A percentile compares a stretch with the other conserved stretches of the same genome.
Conservation (phyloP, 2,329 filamentous ascomycete species). For the Trichoderma guizhouense region DNA sequence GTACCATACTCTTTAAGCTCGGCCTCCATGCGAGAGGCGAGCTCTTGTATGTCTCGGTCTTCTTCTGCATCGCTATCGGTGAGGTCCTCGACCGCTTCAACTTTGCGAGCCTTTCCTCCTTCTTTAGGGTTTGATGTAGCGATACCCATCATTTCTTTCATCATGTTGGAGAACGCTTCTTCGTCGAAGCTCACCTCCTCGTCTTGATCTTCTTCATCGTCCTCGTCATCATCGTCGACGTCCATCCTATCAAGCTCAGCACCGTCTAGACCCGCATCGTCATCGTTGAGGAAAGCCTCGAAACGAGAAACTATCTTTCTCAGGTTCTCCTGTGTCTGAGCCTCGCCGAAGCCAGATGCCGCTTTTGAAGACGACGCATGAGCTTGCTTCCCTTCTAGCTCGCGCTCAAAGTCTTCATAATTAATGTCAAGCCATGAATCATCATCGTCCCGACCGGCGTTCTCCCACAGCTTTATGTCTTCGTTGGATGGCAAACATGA, state of each 20-base stretch:
- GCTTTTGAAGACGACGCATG: conserved; percentile 37
- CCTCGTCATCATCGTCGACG: conserved; percentile 49
- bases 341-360: conserved; percentile 58
- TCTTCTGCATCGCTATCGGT: conserved; percentile 47
- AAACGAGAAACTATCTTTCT: conserved; percentile 93
- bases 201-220: conserved; percentile 49
- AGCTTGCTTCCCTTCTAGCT: conserved; percentile 56
- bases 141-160: conserved; percentile 86
- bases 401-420: conserved; percentile 81
- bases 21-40: conserved; percentile 67
- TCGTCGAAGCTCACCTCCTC: conserved; percentile 71
- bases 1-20: conserved; percentile 69
- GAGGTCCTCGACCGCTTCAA: conserved; percentile 1
- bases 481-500: conserved; percentile 62
- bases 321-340: conserved; percentile 68
- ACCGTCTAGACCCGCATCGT: conserved; percentile 75
- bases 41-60: conserved; percentile 56
- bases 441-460: conserved; percentile 64
- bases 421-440: conserved; percentile 92
- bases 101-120: not conserved
- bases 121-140: conserved; percentile 28
- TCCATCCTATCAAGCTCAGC: conserved; percentile 72
- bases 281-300: conserved; percentile 85
- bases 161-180: conserved; percentile 78
- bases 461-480: conserved; percentile 70